These are phyloP conservation scores for Malus fusca DNA, from an alignment of 306 rosid species.

Conservation along the genomic window DNA sequence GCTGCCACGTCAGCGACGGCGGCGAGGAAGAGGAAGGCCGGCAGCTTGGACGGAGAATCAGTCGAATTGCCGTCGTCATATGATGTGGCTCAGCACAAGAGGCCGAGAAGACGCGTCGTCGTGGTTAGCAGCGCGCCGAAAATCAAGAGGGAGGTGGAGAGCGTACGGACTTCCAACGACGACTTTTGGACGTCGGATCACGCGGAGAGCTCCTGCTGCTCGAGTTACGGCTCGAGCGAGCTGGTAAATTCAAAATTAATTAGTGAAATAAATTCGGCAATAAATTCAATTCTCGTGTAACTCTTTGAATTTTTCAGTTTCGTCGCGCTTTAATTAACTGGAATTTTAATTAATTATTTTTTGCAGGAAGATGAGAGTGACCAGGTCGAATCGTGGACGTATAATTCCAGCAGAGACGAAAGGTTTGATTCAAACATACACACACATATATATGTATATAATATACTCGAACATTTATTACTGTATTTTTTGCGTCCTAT, in stretches of 20 bases:
- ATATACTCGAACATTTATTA: neutral
- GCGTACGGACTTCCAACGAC: neutral
- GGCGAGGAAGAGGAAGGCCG: constrained; percentile 39
- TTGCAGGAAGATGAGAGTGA: constrained; percentile 52
- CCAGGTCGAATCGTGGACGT: constrained; percentile 59
- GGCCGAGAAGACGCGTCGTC: constrained; percentile 8
- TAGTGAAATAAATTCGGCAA: neutral
- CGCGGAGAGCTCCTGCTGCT: constrained; percentile 51
- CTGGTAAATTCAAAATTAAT: neutral
- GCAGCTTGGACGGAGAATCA: constrained; percentile 6
- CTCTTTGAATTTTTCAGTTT: constrained; percentile 11
- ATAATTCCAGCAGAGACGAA: constrained; percentile 35
- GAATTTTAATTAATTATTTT: constrained; percentile 1
- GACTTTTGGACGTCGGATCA: constrained; percentile 21
- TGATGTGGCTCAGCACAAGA: constrained; percentile 16
- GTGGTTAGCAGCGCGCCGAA: neutral
- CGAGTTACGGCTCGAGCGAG: constrained; percentile 52
- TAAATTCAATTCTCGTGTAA: constrained; percentile 4
- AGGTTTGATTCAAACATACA: constrained; percentile 34
- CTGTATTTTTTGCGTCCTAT: neutral
- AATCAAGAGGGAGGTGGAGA: constrained; percentile 3
- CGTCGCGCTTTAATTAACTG: constrained; percentile 25
- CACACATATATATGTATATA: neutral
- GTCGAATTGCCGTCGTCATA: constrained; percentile 26
- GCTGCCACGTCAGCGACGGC: constrained; percentile 4